Evolutionary conservation across 2,329 filamentous ascomycete species (phyloP), one percentile per base, ranked within the genome.

Genomic region (Venturia effusa): DNA sequence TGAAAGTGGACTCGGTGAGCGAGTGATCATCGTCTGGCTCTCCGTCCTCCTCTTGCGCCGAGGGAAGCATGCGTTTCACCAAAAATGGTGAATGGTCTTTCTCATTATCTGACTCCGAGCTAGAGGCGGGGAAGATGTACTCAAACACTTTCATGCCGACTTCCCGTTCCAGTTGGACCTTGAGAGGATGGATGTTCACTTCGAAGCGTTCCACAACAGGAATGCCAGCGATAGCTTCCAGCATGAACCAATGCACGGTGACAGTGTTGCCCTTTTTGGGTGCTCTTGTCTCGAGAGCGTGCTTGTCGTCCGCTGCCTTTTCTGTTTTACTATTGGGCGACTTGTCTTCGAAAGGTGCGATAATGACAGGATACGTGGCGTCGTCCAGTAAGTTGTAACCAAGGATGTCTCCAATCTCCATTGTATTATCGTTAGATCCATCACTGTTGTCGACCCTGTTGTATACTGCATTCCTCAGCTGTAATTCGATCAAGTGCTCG

Each of bases 201-300:
- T 97, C 92, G 71, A 99, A 99, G 70, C 95, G 89, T 69, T 97
- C 93, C 81, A 99, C 90, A 39, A 99, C 92, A 0, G 93, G 91
- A 66, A 99, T 99, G 60, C 94, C 94, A 43, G 93, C 94, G 74
- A 99, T 97, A 8, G 94, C 92, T 76, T 99, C 94, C 4, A 99
- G 82, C 91, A 97, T 97, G 73, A 97, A 87, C 91, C 95, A 99
- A 73, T 96, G 94, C 15, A 99, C 90, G 40, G 88, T 86, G 88
- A 97, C 97, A 13, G 39, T 62, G 15, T 62, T 62, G 5, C 60
- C 43, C 24, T 51, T 62, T 5, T 37, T 41, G 41, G 51, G 41
- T 45, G 40, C 41, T 17, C 40, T 40, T 27, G 59, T 32, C 24
- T 41, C 27, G 32, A n/a, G n/a, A 45, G 11, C 32, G 24, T 51